A percentile compares a stretch with the other conserved stretches of the same genome.
phyloP scores from a whole-genome alignment of 2,329 filamentous ascomycete species.

The Cryphonectria carpinicola region DNA sequence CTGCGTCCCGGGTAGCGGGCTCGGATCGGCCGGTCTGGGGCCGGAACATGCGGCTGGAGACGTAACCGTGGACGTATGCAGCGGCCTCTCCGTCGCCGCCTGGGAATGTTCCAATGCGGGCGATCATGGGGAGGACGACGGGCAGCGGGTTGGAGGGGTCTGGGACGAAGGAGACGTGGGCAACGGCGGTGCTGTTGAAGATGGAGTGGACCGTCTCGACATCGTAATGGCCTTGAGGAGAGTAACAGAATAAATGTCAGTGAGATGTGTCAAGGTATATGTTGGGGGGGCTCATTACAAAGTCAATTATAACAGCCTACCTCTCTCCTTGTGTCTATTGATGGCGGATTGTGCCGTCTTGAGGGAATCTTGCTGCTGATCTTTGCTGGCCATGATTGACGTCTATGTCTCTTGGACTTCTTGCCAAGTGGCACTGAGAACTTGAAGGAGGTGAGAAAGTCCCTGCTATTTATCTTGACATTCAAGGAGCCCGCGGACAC shows the following conservation, averaged over 20 bases:
- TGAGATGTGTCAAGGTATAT: neutral
- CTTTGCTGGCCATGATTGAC: neutral
- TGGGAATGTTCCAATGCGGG: constrained; percentile 77
- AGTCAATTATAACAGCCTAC: neutral
- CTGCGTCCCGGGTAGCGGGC: constrained; percentile 7
- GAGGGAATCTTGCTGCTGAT: constrained; percentile 6
- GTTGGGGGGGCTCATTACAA: neutral
- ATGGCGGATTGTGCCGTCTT: constrained; percentile 27
- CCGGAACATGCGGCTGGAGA: constrained; percentile 77
- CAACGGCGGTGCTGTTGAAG: constrained; percentile 72
- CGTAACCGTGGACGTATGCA: constrained; percentile 84
- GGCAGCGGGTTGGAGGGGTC: constrained; percentile 68
- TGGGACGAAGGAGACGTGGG: constrained; percentile 78
- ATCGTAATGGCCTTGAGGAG: constrained; percentile 67
- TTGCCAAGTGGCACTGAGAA: neutral
- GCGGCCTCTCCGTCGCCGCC: constrained; percentile 64
- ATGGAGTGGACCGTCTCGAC: constrained; percentile 74
- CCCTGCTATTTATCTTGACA: constrained; percentile 14
- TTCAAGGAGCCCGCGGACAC: constrained; percentile 14
- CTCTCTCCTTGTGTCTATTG: constrained; percentile 29
- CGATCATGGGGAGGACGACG: constrained; percentile 82
- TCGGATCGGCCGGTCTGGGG: constrained; percentile 47
- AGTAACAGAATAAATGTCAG: constrained; percentile 3
- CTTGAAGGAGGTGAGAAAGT: neutral
- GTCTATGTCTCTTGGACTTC: neutral